phyloP scores from a whole-genome alignment of 2,329 filamentous ascomycete species.

The Claviceps sp. region DNA sequence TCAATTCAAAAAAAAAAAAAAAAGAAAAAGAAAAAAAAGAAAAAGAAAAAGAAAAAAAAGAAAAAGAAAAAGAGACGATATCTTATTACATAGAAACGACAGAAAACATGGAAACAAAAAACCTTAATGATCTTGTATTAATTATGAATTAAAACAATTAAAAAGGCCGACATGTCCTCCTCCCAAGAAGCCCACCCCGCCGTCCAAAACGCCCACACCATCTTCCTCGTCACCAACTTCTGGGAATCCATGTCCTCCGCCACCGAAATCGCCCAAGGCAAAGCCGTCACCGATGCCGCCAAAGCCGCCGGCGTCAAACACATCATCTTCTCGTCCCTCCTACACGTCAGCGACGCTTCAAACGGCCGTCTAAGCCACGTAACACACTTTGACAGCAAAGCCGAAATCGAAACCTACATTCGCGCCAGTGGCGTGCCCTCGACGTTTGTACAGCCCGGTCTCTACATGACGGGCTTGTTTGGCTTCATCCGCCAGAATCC shows the following conservation, averaged over 20 bases:
- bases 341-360: conserved; percentile 23
- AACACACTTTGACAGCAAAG: conserved; percentile 43
- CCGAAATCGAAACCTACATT: conserved; percentile 43
- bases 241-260: conserved; percentile 21
- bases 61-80: not conserved
- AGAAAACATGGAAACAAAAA: too few species aligned
- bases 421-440: conserved; percentile 31
- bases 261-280: conserved; percentile 28
- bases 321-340: conserved; percentile 32
- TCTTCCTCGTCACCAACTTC: conserved; percentile 28
- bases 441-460: conserved; percentile 37
- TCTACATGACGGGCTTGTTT: conserved; percentile 39
- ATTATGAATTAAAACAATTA: too few species aligned
- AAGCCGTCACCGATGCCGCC: conserved; percentile 30
- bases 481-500: conserved; percentile 14
- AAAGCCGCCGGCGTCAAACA: conserved; percentile 30
- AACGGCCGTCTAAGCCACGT: conserved; percentile 25
- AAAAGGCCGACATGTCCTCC: conserved; percentile 28
- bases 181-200: conserved; percentile 20
- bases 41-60: not conserved
- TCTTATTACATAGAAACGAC: not conserved
- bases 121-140: too few species aligned
- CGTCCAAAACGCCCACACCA: conserved; percentile 27
- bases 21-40: too few species aligned
- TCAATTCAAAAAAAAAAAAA: not conserved